Evolutionary conservation across 2,329 filamentous ascomycete species (phyloP).

Genomic region (Penicillium sp.): DNA sequence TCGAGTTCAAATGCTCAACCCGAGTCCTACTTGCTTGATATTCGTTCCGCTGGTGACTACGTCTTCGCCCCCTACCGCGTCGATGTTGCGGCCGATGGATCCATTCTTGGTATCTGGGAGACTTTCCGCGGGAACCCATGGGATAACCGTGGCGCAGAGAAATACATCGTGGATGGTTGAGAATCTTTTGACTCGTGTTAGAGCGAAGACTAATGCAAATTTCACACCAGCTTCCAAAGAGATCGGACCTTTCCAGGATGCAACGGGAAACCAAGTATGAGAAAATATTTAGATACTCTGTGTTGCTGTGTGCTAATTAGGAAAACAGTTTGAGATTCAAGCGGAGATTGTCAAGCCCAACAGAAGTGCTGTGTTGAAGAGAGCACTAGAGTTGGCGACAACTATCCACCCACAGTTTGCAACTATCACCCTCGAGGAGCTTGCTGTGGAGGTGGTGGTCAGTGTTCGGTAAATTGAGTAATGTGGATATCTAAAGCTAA

Average conservation of each 20-base stretch:
- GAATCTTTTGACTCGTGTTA: background rate
- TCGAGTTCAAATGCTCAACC: too few relatives aligned
- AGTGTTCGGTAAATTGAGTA: background rate
- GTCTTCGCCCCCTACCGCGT: slow-evolving; percentile 77
- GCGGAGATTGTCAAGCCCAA: background rate
- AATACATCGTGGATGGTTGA: slow-evolving; percentile 36
- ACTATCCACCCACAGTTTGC: background rate
- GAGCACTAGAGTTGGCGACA: background rate
- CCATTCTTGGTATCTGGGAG: slow-evolving; percentile 69
- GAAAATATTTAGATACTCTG: background rate
- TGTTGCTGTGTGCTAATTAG: background rate
- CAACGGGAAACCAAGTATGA: background rate
- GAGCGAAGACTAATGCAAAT: background rate
- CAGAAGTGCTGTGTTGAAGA: background rate
- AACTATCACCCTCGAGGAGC: background rate
- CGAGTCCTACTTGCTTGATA: slow-evolving; percentile 77
- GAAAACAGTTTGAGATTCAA: background rate
- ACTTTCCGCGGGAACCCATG: slow-evolving; percentile 88
- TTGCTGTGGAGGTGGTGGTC: background rate
- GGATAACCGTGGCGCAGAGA: slow-evolving; percentile 70
- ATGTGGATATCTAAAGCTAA: background rate
- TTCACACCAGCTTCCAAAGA: background rate
- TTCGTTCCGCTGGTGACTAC: slow-evolving; percentile 68
- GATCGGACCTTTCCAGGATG: background rate
- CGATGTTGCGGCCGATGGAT: slow-evolving; percentile 55